These are phyloP conservation scores for Populus hybrid DNA, from an alignment of 441 rosid species.

Conservation along the genomic window DNA sequence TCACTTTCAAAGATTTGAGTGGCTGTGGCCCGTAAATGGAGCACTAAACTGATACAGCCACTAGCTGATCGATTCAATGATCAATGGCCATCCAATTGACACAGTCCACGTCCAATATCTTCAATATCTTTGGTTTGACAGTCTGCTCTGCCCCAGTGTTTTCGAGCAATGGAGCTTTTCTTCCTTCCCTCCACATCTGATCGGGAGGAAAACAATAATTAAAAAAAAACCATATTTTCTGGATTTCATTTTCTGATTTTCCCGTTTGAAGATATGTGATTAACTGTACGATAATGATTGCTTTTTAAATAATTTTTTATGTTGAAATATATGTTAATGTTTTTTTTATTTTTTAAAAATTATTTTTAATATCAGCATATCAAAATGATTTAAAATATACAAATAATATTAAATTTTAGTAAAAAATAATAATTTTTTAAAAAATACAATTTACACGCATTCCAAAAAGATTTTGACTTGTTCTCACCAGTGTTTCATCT, in stretches of 20 bases:
- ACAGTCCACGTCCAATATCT: neutral
- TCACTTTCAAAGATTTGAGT: neutral
- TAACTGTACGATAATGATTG: too few relatives aligned
- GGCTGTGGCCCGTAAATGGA: neutral
- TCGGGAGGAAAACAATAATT: neutral
- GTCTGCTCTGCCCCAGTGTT: neutral
- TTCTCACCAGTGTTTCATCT: neutral
- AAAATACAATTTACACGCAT: too few relatives aligned
- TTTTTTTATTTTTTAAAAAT: too few relatives aligned
- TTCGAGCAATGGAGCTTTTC: neutral
- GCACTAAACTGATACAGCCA: neutral
- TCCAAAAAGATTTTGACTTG: too few relatives aligned
- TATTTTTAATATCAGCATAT: too few relatives aligned
- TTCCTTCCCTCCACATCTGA: neutral
- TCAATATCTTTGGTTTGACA: neutral
- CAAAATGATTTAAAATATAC: too few relatives aligned
- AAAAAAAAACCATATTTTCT: neutral
- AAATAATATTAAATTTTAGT: too few relatives aligned
- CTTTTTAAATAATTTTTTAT: too few relatives aligned
- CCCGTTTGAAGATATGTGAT: neutral
- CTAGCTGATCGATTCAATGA: neutral
- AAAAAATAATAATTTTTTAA: too few relatives aligned
- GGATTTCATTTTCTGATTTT: neutral
- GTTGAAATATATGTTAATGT: too few relatives aligned
- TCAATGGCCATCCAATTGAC: neutral